phyloP scores from a whole-genome alignment of 1,139 yeast genomes.

The Geotrichum reessii region DNA sequence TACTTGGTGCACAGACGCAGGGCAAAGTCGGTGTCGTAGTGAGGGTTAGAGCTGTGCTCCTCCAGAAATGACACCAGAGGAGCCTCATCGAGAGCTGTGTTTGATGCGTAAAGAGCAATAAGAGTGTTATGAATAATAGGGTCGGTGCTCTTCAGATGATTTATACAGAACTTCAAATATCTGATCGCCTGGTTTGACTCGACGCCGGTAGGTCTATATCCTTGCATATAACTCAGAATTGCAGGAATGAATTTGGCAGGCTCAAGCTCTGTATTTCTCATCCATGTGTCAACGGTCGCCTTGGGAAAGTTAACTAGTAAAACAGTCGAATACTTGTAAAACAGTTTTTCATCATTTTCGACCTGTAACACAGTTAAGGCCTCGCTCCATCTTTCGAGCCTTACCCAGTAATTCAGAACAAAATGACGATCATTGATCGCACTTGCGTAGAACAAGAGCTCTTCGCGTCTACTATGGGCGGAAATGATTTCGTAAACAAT shows the following conservation, averaged over 20 bases:
- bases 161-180: constrained; percentile 57
- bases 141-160: constrained; percentile 46
- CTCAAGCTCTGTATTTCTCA: constrained; percentile 48
- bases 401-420: constrained; percentile 64
- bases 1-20: constrained; percentile 65
- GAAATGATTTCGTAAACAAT: constrained; percentile 70
- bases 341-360: constrained; percentile 45
- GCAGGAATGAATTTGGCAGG: constrained; percentile 69
- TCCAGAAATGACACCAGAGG: constrained; percentile 49
- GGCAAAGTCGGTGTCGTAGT: constrained; percentile 67
- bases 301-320: constrained; percentile 63
- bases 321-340: constrained; percentile 64
- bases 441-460: constrained; percentile 63
- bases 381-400: constrained; percentile 65
- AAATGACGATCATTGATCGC: constrained; percentile 62
- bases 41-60: constrained; percentile 28
- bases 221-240: constrained; percentile 49
- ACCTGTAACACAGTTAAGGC: constrained; percentile 57
- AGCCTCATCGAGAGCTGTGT: constrained; percentile 41
- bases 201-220: constrained; percentile 29
- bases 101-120: constrained; percentile 63
- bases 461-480: constrained; percentile 58
- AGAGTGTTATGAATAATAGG: constrained; percentile 63
- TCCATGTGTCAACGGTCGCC: constrained; percentile 75
- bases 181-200: constrained; percentile 58